Evolutionary conservation across 2,329 filamentous ascomycete species (phyloP).

Genomic region (Sarocladium oryzae): DNA sequence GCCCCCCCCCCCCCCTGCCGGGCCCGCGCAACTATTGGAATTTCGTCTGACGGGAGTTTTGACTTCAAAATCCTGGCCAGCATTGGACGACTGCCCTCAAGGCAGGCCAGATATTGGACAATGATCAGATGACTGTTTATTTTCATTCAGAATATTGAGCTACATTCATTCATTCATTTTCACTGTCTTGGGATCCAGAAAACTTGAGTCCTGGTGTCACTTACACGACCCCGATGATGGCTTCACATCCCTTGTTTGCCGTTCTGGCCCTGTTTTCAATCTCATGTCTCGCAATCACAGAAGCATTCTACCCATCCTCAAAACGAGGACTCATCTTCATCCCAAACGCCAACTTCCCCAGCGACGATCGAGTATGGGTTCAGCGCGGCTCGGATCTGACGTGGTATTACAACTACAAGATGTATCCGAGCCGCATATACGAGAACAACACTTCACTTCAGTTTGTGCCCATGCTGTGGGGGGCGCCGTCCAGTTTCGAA

Average conservation of each 20-base stretch:
- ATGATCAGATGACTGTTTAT: too few species aligned
- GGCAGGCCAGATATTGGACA: too few species aligned
- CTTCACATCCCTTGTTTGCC: not conserved
- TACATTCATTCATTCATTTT: not conserved
- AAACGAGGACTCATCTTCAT: conserved; percentile 65
- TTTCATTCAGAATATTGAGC: not conserved
- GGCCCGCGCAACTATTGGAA: too few species aligned
- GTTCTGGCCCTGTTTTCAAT: conserved; percentile 17
- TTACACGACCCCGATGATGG: not conserved
- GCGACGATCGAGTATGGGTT: conserved; percentile 64
- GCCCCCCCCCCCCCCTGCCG: too few species aligned
- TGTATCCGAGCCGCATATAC: conserved; percentile 44
- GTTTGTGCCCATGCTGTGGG: conserved; percentile 68
- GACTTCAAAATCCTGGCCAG: too few species aligned
- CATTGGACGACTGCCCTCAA: too few species aligned
- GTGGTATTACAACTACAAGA: conserved; percentile 81
- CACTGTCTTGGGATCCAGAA: not conserved
- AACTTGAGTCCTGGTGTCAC: not conserved
- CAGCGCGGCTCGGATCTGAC: conserved; percentile 51
- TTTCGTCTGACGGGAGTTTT: too few species aligned
- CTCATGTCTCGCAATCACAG: conserved; percentile 26
- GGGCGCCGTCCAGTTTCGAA: conserved; percentile 34
- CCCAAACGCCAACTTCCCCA: conserved; percentile 43
- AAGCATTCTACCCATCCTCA: conserved; percentile 38
- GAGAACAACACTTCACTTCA: conserved; percentile 34